Base-by-base conservation (phyloP, 257 asterid genomes). In the Penstemon newberryi region DNA sequence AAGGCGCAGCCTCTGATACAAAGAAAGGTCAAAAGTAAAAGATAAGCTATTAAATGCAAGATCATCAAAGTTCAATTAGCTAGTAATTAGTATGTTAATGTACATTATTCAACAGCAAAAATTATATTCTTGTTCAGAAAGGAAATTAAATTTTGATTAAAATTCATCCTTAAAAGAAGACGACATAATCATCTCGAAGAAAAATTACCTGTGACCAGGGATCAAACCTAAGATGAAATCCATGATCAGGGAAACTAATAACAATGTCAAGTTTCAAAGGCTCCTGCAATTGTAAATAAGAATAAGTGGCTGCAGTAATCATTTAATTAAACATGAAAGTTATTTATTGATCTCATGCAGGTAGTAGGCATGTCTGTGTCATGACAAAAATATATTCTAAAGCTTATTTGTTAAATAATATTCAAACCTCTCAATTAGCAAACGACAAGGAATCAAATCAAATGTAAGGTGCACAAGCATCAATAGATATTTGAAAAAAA, bases 201-300 rank as follows among this genome's bases (percentile, higher is more conserved):
- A 19, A 60, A 60, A 73, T 38, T 82, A 90, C 97, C 97, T 90
- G 96, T 45, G 97, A 85, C 92, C 95, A 86, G 63, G 97, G 96
- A 75, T 90, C 92, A 70, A 90, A 90, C 63, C 97, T 84, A 8
- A 90, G 85, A 80, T 90, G 97, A 72, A 90, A 90, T 4, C 97
- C 97, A 78, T 90, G 92, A 69, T 90, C 95, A 3, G 97, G 96
- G 77, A 90, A 90, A 85, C 92, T 90, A 63, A 90, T 88, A 66
- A 90, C 97, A 52, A 85, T 79, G 65, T 90, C 97, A 25, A 90
- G 90, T 63, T 82, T 86, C 69, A 90, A 60, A 40, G 96, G 97
- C 55, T 88, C 97, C 96, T 89, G 88, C 15, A 70, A 25, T 25
- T 2, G 33, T 25, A 25, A 25, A 25, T 25, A 46, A 61, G 10